These are phyloP conservation scores for Aspergillus hancockii DNA, from an alignment of 495 filamentous ascomycete species.

Conservation along the genomic window DNA sequence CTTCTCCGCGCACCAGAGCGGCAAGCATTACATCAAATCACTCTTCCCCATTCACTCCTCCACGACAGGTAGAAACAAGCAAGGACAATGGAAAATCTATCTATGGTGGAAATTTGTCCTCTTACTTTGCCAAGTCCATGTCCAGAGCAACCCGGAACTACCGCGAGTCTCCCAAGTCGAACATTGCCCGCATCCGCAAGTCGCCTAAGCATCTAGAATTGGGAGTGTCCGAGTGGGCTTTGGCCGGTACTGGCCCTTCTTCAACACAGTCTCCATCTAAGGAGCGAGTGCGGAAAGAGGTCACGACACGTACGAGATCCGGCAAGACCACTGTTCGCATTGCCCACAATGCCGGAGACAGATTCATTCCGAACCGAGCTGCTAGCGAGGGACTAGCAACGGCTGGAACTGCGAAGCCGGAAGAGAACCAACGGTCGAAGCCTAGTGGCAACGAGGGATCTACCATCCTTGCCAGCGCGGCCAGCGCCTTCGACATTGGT, in stretches of 20 bases:
- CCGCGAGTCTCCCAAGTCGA: conserved; percentile 87
- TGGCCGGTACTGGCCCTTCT: conserved; percentile 76
- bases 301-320: conserved; percentile 59
- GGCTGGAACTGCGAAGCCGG: conserved; percentile 77
- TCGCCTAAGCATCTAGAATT: conserved; percentile 83
- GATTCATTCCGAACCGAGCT: conserved; percentile 91
- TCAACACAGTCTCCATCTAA: conserved; percentile 70
- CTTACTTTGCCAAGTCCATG: conserved; percentile 66
- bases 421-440: conserved; percentile 69
- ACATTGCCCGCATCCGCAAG: conserved; percentile 74
- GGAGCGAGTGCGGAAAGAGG: conserved; percentile 63
- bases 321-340: conserved; percentile 72
- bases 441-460: conserved; percentile 69
- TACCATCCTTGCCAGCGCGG: conserved; percentile 67
- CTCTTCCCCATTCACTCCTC: conserved; percentile 79
- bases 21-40: conserved; percentile 51
- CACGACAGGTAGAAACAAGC: conserved; percentile 49
- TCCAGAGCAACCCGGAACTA: conserved; percentile 35
- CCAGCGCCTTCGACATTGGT: conserved; percentile 64
- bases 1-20: conserved; percentile 70
- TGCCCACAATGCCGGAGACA: conserved; percentile 74
- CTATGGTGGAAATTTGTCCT: conserved; percentile 70
- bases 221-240: conserved; percentile 87
- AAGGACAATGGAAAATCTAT: conserved; percentile 55
- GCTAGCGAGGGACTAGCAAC: conserved; percentile 87